phyloP scores from a whole-genome alignment of 768 basidiomycete species.

The Piloderma croceum region DNA sequence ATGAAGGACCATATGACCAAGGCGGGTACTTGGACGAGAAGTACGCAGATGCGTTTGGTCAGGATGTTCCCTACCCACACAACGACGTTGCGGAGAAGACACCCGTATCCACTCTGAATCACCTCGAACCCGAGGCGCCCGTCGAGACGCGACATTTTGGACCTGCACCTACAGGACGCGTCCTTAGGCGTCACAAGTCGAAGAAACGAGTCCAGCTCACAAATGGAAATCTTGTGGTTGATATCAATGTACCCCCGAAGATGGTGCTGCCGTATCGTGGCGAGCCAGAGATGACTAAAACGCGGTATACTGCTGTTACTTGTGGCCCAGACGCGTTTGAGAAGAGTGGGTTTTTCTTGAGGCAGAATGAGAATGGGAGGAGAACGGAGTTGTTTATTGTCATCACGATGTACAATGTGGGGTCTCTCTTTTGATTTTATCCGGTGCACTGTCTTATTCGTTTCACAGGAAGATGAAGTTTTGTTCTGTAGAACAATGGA shows the following conservation, averaged over 20 bases:
- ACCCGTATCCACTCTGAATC: slow-evolving; percentile 24
- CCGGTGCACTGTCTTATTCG: slow-evolving; percentile 1
- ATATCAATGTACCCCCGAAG: slow-evolving; percentile 79
- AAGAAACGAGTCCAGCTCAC: slow-evolving; percentile 82
- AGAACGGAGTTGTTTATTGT: slow-evolving; percentile 90
- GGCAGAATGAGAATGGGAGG: slow-evolving; percentile 75
- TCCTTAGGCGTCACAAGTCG: slow-evolving; percentile 61
- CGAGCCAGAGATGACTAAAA: slow-evolving; percentile 66
- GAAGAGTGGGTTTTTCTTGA: slow-evolving; percentile 73
- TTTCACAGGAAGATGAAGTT: slow-evolving; percentile 72
- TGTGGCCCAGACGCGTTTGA: slow-evolving; percentile 93
- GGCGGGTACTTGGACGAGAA: slow-evolving; percentile 15
- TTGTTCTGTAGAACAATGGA: slow-evolving; percentile 90
- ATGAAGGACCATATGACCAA: slow-evolving; percentile 14
- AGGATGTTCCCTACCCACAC: not conserved
- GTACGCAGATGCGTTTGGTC: not conserved
- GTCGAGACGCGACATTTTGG: slow-evolving; percentile 79
- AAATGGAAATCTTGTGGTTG: slow-evolving; percentile 83
- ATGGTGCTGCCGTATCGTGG: slow-evolving; percentile 69
- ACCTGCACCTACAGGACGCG: slow-evolving; percentile 77
- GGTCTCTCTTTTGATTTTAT: slow-evolving; percentile 23
- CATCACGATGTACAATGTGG: slow-evolving; percentile 94
- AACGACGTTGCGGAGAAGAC: slow-evolving; percentile 6
- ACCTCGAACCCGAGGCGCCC: slow-evolving; percentile 45
- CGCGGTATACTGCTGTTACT: slow-evolving; percentile 84